These are phyloP conservation scores for Rhizoclosmatium globosum DNA, from an alignment of 192 early-diverging fungal species.

Conservation along the genomic window DNA sequence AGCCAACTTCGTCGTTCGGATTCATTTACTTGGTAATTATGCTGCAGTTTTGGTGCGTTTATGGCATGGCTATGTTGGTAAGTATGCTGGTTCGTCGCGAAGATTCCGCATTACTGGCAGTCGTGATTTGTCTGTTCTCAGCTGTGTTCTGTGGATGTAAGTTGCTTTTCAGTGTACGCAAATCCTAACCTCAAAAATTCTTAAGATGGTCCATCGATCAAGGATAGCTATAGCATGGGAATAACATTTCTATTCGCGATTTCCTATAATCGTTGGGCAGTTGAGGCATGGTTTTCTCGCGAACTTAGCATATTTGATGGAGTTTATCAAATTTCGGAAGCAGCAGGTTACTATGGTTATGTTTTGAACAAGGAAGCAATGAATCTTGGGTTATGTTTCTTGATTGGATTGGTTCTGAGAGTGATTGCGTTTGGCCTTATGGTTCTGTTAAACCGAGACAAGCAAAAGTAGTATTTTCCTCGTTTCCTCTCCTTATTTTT, in stretches of 20 bases:
- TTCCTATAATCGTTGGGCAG: constrained; percentile 47
- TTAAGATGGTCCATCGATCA: constrained; percentile 37
- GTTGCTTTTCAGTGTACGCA: neutral
- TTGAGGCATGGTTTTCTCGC: constrained; percentile 42
- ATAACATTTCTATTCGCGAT: constrained; percentile 40
- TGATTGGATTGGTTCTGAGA: constrained; percentile 43
- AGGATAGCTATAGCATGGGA: constrained; percentile 36
- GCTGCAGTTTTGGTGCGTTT: constrained; percentile 49
- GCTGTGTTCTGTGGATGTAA: constrained; percentile 56
- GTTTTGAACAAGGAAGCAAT: constrained; percentile 34
- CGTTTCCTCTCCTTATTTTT: neutral
- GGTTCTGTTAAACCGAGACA: constrained; percentile 47
- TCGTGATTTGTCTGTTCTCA: constrained; percentile 44
- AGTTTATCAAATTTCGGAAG: constrained; percentile 31
- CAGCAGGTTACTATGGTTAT: constrained; percentile 39
- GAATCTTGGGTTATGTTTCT: constrained; percentile 42
- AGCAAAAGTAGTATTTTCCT: constrained; percentile 34
- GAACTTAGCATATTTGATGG: constrained; percentile 29
- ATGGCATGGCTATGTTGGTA: constrained; percentile 50
- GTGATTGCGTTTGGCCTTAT: constrained; percentile 45
- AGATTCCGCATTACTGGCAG: constrained; percentile 44
- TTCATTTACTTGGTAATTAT: constrained; percentile 43
- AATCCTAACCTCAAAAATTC: neutral
- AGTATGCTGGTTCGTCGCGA: constrained; percentile 44
- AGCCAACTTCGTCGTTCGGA: constrained; percentile 36